Conservation (phyloP, 208 protist genomes). For the Crithidia bombi region DNA sequence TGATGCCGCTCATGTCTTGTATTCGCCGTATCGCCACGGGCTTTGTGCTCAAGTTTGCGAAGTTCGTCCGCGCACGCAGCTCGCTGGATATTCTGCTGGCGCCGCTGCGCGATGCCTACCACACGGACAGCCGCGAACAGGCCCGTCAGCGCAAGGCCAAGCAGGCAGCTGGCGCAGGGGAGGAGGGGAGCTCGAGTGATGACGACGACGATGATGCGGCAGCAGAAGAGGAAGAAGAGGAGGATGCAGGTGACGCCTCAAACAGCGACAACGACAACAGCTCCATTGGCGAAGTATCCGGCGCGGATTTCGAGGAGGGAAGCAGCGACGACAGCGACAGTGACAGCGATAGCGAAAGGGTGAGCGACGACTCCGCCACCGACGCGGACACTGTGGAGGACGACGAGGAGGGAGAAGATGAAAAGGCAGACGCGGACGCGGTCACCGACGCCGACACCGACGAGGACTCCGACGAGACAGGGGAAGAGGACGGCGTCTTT, state of each 20-base stretch:
- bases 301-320: conserved; percentile 18
- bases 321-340: conserved; percentile 24
- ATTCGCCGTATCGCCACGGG: conserved; percentile 78
- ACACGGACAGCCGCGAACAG: conserved; percentile 82
- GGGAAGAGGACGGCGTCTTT: conserved; percentile 33
- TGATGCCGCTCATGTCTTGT: conserved; percentile 85
- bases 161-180: conserved; percentile 32
- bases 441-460: conserved; percentile 12
- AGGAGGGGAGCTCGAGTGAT: conserved; percentile 17
- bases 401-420: conserved; percentile 33
- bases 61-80: conserved; percentile 57
- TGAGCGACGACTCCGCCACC: conserved; percentile 20
- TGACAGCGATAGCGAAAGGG: conserved; percentile 18
- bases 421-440: conserved; percentile 16
- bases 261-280: conserved; percentile 24
- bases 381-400: conserved; percentile 22
- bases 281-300: conserved; percentile 17
- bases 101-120: conserved; percentile 82
- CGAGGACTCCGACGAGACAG: conserved; percentile 9
- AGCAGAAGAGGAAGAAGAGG: conserved; percentile 20
- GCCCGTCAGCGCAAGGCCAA: conserved; percentile 64
- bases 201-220: conserved; percentile 31
- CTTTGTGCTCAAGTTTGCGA: conserved; percentile 75
- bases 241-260: conserved; percentile 11
- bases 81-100: conserved; percentile 76